These are phyloP conservation scores for Backusella westeae DNA, from an alignment of 192 early-diverging fungal species.

Conservation along the genomic window DNA sequence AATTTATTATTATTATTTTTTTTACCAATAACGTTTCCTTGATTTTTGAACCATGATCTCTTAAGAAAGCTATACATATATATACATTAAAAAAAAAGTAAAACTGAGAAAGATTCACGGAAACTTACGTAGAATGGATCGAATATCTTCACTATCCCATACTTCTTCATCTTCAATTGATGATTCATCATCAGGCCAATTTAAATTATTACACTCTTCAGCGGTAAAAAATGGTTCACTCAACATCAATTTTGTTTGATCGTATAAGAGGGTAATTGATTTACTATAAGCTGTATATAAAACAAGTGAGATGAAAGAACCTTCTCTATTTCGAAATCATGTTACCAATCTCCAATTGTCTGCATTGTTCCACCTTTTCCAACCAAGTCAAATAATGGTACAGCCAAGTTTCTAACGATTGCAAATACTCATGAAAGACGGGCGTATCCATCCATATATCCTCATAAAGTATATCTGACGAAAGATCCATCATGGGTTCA, in stretches of 20 bases:
- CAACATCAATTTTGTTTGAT: neutral
- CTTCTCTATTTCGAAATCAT: neutral
- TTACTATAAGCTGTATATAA: constrained; percentile 6
- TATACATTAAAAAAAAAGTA: neutral
- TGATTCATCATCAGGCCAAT: constrained; percentile 5
- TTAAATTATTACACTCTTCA: neutral
- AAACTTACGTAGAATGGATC: constrained; percentile 7
- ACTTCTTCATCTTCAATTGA: neutral
- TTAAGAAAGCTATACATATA: constrained; percentile 1
- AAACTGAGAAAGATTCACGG: neutral
- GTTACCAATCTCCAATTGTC: constrained; percentile 18
- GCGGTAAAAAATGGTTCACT: constrained; percentile 11
- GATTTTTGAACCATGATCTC: constrained; percentile 11
- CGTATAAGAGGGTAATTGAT: neutral
- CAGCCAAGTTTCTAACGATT: constrained; percentile 10
- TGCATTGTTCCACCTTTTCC: constrained; percentile 18
- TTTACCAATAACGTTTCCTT: constrained; percentile 6
- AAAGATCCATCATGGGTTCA: constrained; percentile 6
- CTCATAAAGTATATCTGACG: constrained; percentile 10
- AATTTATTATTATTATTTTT: neutral
- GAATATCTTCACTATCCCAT: constrained; percentile 11
- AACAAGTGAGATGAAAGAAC: neutral
- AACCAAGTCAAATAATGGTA: constrained; percentile 15
- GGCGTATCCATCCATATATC: constrained; percentile 23
- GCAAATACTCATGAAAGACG: constrained; percentile 9